Evolutionary conservation across 1,284 basidiomycete species (phyloP).

Genomic region (Boletus calvinii): DNA sequence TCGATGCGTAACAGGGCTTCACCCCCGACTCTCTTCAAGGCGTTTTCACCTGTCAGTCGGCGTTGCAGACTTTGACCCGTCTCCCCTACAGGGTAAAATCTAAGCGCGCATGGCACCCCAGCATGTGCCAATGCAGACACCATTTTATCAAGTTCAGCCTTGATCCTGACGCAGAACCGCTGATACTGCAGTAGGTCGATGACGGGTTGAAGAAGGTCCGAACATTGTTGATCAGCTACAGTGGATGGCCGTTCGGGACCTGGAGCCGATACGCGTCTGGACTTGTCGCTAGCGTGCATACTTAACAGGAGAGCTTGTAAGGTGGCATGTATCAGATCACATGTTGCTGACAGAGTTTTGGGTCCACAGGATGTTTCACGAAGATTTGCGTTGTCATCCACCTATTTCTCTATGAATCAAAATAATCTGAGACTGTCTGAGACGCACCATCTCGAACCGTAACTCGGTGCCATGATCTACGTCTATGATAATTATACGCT

Average conservation of each 20-base stretch:
- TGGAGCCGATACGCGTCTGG: constrained; percentile 44
- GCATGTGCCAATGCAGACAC: constrained; percentile 47
- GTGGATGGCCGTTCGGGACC: constrained; percentile 29
- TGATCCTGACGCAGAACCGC: constrained; percentile 64
- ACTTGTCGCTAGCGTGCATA: constrained; percentile 52
- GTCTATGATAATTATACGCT: constrained; percentile 70
- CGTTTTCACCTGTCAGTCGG: constrained; percentile 31
- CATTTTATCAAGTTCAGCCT: constrained; percentile 54
- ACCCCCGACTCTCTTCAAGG: constrained; percentile 51
- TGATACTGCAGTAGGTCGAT: constrained; percentile 76
- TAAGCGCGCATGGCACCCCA: constrained; percentile 57
- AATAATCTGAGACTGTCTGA: background rate
- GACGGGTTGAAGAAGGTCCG: constrained; percentile 61
- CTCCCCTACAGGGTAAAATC: constrained; percentile 66
- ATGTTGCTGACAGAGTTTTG: constrained; percentile 42
- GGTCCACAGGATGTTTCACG: constrained; percentile 10
- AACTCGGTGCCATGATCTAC: constrained; percentile 67
- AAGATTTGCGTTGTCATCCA: constrained; percentile 31
- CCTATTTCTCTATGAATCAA: constrained; percentile 26
- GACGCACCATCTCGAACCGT: constrained; percentile 47
- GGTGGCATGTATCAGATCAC: constrained; percentile 67
- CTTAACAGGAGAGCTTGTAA: constrained; percentile 67
- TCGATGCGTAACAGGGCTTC: constrained; percentile 69
- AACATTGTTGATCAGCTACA: constrained; percentile 25
- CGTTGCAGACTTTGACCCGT: constrained; percentile 52